A percentile compares a stretch with the other conserved stretches of the same genome.
Conservation (phyloP, 2,329 filamentous ascomycete genomes). For the Bipolaris sorokiniana region DNA sequence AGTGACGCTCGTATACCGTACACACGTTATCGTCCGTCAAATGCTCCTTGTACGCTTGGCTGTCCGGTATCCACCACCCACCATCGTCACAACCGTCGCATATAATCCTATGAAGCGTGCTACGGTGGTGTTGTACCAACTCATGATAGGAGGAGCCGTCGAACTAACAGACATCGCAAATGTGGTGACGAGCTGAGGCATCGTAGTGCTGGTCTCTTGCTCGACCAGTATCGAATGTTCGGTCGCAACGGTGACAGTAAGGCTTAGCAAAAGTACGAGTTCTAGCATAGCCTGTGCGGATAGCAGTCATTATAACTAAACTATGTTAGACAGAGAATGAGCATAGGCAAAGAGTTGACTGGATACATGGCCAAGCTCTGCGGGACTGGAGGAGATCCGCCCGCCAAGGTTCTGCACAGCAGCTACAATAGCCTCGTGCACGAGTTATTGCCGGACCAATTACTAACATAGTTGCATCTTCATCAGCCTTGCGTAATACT, state of each 20-base stretch:
- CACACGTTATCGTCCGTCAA: neutral
- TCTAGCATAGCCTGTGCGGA: neutral
- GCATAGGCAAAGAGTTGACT: neutral
- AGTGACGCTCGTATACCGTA: neutral
- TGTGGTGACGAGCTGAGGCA: neutral
- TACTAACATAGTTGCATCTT: neutral
- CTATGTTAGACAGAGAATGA: neutral
- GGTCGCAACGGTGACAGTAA: neutral
- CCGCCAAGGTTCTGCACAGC: neutral
- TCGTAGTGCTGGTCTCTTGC: neutral
- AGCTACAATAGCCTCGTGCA: neutral
- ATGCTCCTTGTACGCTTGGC: neutral
- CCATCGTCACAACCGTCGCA: neutral
- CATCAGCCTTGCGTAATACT: neutral
- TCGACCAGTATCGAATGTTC: neutral
- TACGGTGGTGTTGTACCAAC: neutral
- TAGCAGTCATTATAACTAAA: neutral
- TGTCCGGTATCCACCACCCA: neutral
- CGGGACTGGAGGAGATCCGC: neutral
- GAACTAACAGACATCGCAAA: neutral
- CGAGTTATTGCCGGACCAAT: neutral
- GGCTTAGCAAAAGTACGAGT: neutral
- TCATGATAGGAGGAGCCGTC: neutral
- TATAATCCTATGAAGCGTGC: neutral
- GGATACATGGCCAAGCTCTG: neutral